A percentile compares a stretch with the other conserved stretches of the same genome.
These are phyloP conservation scores for Leccinellum luteum DNA, from an alignment of 768 basidiomycete species.

Conservation along the genomic window DNA sequence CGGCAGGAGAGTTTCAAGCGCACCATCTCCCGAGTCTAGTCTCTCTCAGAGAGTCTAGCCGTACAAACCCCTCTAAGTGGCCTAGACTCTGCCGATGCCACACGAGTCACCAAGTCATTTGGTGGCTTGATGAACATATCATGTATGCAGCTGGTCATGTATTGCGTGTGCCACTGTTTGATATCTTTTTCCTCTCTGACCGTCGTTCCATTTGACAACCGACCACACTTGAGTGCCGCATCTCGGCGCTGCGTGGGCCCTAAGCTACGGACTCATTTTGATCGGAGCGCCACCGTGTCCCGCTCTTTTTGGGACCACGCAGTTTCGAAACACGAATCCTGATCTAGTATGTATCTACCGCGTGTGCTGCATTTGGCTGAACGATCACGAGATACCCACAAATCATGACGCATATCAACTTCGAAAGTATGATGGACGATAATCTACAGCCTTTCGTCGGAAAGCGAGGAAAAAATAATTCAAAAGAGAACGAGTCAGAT, in stretches of 20 bases:
- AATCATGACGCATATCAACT: not conserved
- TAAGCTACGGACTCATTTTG: not conserved
- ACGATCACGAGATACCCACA: not conserved
- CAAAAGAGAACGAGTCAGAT: conserved; percentile 1
- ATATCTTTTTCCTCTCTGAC: not conserved
- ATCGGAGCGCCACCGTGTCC: conserved; percentile 27
- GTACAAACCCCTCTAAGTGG: not conserved
- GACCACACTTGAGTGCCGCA: not conserved
- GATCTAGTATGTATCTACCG: too few species aligned
- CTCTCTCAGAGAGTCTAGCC: not conserved
- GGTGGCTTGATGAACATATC: conserved; percentile 25
- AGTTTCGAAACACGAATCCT: not conserved
- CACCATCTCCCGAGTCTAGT: not conserved
- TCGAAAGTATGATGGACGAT: not conserved
- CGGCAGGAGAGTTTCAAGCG: not conserved
- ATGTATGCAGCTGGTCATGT: conserved; percentile 9
- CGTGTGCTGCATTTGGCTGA: not conserved
- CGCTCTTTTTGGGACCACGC: not conserved
- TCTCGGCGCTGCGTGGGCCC: conserved; percentile 14
- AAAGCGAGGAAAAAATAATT: not conserved
- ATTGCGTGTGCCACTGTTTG: not conserved
- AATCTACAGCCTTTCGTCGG: not conserved
- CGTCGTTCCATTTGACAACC: not conserved
- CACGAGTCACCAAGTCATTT: conserved; percentile 21
- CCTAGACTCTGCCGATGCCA: conserved; percentile 12